Percentiles rank a stretch among this genome's conserved stretches.
These are phyloP conservation scores for Pseudisothecium myosuroides DNA, from an alignment of 225 moss, liverwort and hornwort species.

Conservation along the genomic window DNA sequence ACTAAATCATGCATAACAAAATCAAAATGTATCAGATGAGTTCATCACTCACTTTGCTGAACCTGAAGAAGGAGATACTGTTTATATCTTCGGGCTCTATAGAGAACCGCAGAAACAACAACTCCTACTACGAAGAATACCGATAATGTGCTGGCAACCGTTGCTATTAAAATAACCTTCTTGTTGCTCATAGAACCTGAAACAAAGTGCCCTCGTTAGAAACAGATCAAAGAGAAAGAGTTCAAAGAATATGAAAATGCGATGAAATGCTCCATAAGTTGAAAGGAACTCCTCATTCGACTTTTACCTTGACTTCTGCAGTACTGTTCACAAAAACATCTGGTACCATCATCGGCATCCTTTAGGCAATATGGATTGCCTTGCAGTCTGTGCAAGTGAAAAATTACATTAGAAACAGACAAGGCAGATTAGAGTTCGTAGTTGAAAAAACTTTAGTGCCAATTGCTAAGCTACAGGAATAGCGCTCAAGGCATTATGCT, in stretches of 20 bases:
- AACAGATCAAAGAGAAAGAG: not conserved
- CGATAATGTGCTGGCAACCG: not conserved
- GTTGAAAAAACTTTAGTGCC: not conserved
- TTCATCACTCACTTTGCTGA: not conserved
- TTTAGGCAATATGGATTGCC: not conserved
- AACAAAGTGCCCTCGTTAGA: not conserved
- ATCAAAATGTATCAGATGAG: not conserved
- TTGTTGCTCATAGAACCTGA: not conserved
- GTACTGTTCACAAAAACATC: not conserved
- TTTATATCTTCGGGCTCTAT: not conserved
- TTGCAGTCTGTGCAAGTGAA: not conserved
- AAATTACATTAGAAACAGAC: not conserved
- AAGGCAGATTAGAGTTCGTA: not conserved
- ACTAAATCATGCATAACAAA: not conserved
- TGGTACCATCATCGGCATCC: not conserved
- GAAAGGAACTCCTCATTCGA: not conserved
- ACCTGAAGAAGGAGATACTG: constrained; percentile 3
- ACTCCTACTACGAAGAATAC: not conserved
- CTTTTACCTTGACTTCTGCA: not conserved
- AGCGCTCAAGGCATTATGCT: not conserved
- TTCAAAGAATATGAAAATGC: not conserved
- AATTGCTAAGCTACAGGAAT: not conserved
- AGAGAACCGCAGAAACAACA: not conserved
- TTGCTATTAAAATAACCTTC: not conserved
- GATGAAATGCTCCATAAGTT: not conserved